Evolutionary conservation across 305 asterid species (phyloP), one percentile per base, ranked within the genome.

Genomic region (Fraxinus velutina): DNA sequence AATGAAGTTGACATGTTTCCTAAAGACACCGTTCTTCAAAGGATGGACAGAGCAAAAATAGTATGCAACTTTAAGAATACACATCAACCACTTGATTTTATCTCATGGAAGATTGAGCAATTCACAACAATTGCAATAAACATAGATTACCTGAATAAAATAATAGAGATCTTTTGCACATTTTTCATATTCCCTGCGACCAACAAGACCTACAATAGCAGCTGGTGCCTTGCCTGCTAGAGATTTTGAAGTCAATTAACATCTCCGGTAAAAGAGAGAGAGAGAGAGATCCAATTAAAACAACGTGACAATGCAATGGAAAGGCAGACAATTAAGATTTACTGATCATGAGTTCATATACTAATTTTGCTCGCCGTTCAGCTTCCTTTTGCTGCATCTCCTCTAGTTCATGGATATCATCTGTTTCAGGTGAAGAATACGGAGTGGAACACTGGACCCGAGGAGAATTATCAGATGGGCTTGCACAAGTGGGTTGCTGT

Each of bases 211-310:
- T 0, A 93, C 98, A 50, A 94, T 86, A 82, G 98, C 92, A 86
- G 93, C 93, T 79, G 99, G 99, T 15, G 98, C 98, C 87, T 92
- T 94, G 78, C 93, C 99, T 96, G 96, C 87, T 85, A 73, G 52
- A 77, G 76, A 81, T 57, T 78, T 62, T 74, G 6, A 75, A 78
- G 76, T 73, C 80, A 77, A 77, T 73, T 73, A 79, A 77, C 62
- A 64, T 62, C 32, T 81, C 79, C 77, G 29, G 29, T 27, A 27
- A 27, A 27, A 21, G 37, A 13, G 74, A 13, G 75, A 76, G 70
- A 3, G 32, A 64, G 50, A 81, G 78, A 74, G 27, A 79, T 33
- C 68, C 66, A 68, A 79, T 30, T 66, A 74, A 52, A 47, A 47
- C 57, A 13, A 44, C 15, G 6, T 44, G 80, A 78, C 39, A 34